A percentile compares a stretch with the other conserved stretches of the same genome.
Evolutionary conservation across 2,329 filamentous ascomycete genomes (phyloP).

Genomic region (Talaromyces sp.): DNA sequence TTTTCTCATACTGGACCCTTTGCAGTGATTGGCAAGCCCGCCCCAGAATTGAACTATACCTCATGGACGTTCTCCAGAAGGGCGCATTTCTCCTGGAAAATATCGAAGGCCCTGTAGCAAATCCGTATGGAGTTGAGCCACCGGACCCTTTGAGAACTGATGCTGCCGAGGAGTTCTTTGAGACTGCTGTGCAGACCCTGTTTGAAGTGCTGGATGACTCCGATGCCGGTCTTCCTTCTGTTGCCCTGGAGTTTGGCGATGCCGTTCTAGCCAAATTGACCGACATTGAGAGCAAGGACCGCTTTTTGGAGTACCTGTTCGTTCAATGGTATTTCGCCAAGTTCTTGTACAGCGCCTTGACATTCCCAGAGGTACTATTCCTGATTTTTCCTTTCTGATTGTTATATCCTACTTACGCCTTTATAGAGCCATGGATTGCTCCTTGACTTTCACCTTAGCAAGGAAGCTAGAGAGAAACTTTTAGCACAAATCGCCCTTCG

Average conservation of each 20-base stretch:
- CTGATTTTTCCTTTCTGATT: constrained; percentile 19
- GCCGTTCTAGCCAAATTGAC: constrained; percentile 73
- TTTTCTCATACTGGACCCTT: constrained; percentile 81
- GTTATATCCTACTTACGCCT: constrained; percentile 20
- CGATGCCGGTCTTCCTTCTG: constrained; percentile 81
- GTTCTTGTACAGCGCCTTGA: constrained; percentile 77
- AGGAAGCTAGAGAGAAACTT: constrained; percentile 77
- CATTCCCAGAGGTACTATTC: constrained; percentile 73
- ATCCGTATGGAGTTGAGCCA: constrained; percentile 66
- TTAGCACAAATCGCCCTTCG: constrained; percentile 71
- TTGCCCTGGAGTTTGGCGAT: constrained; percentile 77
- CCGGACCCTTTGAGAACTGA: constrained; percentile 67
- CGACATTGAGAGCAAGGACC: constrained; percentile 65
- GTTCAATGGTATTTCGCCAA: constrained; percentile 89
- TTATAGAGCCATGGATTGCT: constrained; percentile 58
- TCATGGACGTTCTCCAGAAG: constrained; percentile 91
- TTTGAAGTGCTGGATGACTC: constrained; percentile 85
- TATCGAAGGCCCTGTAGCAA: constrained; percentile 71
- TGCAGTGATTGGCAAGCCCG: constrained; percentile 88
- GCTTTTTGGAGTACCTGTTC: constrained; percentile 77
- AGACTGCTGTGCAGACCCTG: constrained; percentile 71
- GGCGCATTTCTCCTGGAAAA: constrained; percentile 87
- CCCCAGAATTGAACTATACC: constrained; percentile 84
- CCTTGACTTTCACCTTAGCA: constrained; percentile 86
- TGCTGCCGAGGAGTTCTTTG: constrained; percentile 83